Conservation (phyloP, 192 early-diverging fungal genomes). For the Helicostylum pulchrum region DNA sequence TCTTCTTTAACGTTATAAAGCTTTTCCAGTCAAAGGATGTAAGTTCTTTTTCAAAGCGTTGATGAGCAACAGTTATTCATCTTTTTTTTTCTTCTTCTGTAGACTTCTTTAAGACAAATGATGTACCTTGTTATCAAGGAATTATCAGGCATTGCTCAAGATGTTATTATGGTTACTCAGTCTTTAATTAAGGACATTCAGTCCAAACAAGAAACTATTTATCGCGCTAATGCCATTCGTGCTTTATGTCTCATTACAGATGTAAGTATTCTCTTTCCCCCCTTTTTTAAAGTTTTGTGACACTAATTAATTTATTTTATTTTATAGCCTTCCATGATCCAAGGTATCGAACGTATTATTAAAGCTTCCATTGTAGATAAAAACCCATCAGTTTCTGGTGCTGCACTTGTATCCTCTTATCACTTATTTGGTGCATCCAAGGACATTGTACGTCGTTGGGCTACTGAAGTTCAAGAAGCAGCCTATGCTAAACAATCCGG, state of each 20-base stretch:
- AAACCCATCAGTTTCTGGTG: slow-evolving; percentile 81
- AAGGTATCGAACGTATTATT: slow-evolving; percentile 92
- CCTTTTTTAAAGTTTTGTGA: not conserved
- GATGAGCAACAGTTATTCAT: slow-evolving; percentile 1
- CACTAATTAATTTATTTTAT: not conserved
- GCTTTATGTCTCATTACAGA: slow-evolving; percentile 95
- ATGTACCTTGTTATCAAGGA: slow-evolving; percentile 98
- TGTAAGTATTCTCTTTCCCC: slow-evolving; percentile 56
- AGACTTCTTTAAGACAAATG: slow-evolving; percentile 94
- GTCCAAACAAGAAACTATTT: slow-evolving; percentile 85
- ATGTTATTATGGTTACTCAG: slow-evolving; percentile 97
- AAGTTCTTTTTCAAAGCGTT: slow-evolving; percentile 20
- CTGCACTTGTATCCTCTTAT: slow-evolving; percentile 87
- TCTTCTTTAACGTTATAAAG: slow-evolving; percentile 97
- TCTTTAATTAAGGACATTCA: slow-evolving; percentile 97
- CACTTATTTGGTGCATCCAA: slow-evolving; percentile 83
- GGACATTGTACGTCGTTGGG: slow-evolving; percentile 95
- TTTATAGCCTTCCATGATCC: slow-evolving; percentile 83
- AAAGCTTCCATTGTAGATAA: slow-evolving; percentile 97
- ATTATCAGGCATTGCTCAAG: slow-evolving; percentile 86
- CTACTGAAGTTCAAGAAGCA: slow-evolving; percentile 95
- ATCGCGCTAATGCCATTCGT: slow-evolving; percentile 94
- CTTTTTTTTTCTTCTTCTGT: slow-evolving; percentile 20
- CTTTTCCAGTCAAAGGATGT: slow-evolving; percentile 96
- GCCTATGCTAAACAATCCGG: slow-evolving; percentile 74